Evolutionary conservation across 768 basidiomycete genomes (phyloP).

Genomic region (Suillus placidus): DNA sequence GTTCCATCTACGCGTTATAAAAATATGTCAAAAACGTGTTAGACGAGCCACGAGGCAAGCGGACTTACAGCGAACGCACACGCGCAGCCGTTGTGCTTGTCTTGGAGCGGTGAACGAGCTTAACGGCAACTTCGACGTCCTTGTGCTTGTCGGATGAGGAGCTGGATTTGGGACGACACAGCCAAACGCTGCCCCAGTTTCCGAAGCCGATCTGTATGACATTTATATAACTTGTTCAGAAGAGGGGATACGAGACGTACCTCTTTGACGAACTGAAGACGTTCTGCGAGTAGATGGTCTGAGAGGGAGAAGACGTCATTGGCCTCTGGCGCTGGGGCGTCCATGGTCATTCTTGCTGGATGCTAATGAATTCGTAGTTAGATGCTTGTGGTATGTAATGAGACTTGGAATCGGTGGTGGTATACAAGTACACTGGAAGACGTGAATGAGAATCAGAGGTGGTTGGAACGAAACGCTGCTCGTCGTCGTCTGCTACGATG

Average conservation of each 20-base stretch:
- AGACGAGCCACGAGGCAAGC: conserved; percentile 3
- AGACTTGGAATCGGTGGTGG: not conserved
- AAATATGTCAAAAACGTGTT: conserved; percentile 4
- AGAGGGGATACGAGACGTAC: conserved; percentile 36
- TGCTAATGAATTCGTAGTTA: not conserved
- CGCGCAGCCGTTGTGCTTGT: conserved; percentile 86
- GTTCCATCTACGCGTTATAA: conserved; percentile 70
- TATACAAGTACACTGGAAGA: conserved; percentile 30
- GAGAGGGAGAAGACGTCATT: conserved; percentile 75
- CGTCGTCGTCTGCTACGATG: conserved; percentile 13
- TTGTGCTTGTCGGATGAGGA: conserved; percentile 43
- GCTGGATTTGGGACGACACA: conserved; percentile 64
- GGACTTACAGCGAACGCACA: conserved; percentile 79
- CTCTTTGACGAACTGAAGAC: conserved; percentile 76
- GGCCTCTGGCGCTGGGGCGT: conserved; percentile 21
- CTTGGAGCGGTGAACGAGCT: conserved; percentile 86
- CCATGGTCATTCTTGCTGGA: conserved; percentile 20
- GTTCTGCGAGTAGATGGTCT: conserved; percentile 70
- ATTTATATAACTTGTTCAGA: conserved; percentile 14
- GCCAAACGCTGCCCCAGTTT: conserved; percentile 93
- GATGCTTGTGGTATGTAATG: not conserved
- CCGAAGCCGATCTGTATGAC: conserved; percentile 78
- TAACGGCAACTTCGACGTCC: conserved; percentile 75
- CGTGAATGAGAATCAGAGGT: conserved; percentile 4
- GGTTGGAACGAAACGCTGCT: conserved; percentile 5